Evolutionary conservation across 75 land plant species (phyloP).

Genomic region (Azolla pinnata): DNA sequence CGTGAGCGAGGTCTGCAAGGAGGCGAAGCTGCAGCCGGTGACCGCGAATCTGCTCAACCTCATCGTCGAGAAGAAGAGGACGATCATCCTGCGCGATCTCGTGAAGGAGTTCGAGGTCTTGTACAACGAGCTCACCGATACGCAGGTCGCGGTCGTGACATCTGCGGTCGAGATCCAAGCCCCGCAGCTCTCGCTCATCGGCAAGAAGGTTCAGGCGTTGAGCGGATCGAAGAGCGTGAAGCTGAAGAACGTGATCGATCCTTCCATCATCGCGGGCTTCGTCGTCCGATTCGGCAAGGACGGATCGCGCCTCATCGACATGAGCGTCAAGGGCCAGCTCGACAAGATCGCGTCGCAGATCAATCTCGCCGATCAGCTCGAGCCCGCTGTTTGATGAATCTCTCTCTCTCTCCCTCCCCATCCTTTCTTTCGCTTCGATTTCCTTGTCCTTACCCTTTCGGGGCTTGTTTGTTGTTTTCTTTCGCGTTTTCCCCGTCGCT

Average conservation of each 20-base stretch:
- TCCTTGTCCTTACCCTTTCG: too few relatives aligned
- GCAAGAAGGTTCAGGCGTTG: constrained; percentile 75
- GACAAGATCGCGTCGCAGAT: constrained; percentile 64
- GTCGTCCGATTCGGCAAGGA: constrained; percentile 56
- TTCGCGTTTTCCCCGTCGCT: too few relatives aligned
- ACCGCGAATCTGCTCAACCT: constrained; percentile 61
- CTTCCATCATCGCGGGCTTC: constrained; percentile 82
- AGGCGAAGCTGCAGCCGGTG: constrained; percentile 37
- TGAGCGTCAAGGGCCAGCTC: constrained; percentile 91
- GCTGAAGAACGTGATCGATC: constrained; percentile 80
- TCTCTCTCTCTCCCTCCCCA: too few relatives aligned
- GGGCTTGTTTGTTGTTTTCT: too few relatives aligned
- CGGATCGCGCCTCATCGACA: constrained; percentile 70
- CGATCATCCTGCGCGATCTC: constrained; percentile 47
- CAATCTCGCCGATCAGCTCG: constrained; percentile 42
- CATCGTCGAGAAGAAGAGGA: constrained; percentile 57
- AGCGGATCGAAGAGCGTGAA: constrained; percentile 80
- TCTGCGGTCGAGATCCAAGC: constrained; percentile 76
- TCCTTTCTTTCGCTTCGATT: too few relatives aligned
- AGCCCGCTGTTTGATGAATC: too few relatives aligned
- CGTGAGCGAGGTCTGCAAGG: constrained; percentile 35
- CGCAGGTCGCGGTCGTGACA: constrained; percentile 71
- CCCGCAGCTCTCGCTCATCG: constrained; percentile 70
- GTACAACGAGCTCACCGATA: constrained; percentile 63
- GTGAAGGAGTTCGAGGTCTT: constrained; percentile 62